phyloP scores from a whole-genome alignment of 2,329 filamentous ascomycete genomes.

The Beauveria rudraprayagi region DNA sequence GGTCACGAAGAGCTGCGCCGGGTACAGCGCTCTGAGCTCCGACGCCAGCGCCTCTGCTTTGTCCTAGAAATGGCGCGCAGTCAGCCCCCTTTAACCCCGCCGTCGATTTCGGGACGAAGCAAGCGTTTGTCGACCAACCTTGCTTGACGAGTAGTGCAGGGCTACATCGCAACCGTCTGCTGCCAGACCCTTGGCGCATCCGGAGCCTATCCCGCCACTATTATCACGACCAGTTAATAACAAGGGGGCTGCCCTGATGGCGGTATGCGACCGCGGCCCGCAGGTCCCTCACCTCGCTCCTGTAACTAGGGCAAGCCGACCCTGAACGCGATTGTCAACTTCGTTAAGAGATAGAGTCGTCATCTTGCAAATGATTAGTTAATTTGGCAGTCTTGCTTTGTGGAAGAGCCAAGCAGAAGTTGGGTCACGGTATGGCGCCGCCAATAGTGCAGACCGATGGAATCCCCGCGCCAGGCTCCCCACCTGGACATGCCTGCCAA shows the following conservation, averaged over 20 bases:
- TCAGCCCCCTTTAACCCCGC: not conserved
- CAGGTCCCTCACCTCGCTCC: slow-evolving; percentile 21
- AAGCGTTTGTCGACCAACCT: slow-evolving; percentile 15
- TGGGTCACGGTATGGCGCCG: not conserved
- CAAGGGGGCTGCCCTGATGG: not conserved
- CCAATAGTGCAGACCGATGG: not conserved
- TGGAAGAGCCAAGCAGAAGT: not conserved
- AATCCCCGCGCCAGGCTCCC: not conserved
- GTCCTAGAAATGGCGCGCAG: slow-evolving; percentile 13
- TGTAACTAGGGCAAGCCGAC: slow-evolving; percentile 26
- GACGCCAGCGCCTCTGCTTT: slow-evolving; percentile 23
- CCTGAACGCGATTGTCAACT: slow-evolving; percentile 12
- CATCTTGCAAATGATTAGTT: not conserved
- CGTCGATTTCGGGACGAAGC: not conserved
- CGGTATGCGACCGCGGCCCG: too few relatives aligned
- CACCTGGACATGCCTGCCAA: not conserved
- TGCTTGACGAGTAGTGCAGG: slow-evolving; percentile 26
- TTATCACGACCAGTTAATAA: not conserved
- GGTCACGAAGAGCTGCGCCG: slow-evolving; percentile 21
- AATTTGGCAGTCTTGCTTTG: not conserved
- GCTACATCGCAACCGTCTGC: slow-evolving; percentile 28
- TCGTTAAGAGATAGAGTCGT: slow-evolving; percentile 5
- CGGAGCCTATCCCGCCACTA: slow-evolving; percentile 29
- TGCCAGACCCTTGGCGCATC: slow-evolving; percentile 24
- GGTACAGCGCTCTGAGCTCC: slow-evolving; percentile 18